Evolutionary conservation across 306 rosid genomes (phyloP).

Genomic region (Lithocarpus polystachyus): DNA sequence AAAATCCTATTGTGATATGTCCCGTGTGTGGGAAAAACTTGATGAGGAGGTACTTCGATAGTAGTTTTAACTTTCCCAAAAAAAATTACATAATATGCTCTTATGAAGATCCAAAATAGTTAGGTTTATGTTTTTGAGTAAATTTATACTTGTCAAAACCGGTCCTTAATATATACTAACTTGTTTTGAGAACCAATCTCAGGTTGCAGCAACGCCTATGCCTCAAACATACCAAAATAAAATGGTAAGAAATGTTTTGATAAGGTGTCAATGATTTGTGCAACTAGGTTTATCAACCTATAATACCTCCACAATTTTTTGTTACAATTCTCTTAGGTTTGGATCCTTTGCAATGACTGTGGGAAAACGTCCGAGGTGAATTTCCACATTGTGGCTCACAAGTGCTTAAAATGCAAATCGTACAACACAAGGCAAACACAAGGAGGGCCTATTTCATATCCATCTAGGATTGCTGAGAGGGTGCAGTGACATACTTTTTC

Average conservation of each 20-base stretch:
- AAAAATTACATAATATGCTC: neutral
- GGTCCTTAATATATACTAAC: neutral
- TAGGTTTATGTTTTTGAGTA: neutral
- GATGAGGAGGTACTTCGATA: conserved; percentile 50
- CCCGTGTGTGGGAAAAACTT: conserved; percentile 57
- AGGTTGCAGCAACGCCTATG: conserved; percentile 43
- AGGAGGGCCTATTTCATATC: conserved; percentile 49
- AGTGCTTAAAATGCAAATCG: conserved; percentile 47
- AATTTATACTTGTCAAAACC: neutral
- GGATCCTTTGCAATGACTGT: conserved; percentile 80
- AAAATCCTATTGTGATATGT: conserved; percentile 72
- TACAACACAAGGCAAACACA: conserved; percentile 56
- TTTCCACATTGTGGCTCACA: conserved; percentile 48
- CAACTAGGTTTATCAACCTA: too few species aligned
- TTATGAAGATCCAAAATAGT: neutral
- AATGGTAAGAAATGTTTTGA: conserved; percentile 24
- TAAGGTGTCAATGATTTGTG: neutral
- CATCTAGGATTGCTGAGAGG: conserved; percentile 37
- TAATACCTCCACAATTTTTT: neutral
- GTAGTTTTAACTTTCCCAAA: neutral
- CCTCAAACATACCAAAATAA: conserved; percentile 42
- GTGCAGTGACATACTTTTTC: conserved; percentile 22
- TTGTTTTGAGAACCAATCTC: neutral
- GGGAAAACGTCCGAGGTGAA: conserved; percentile 53
- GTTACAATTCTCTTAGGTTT: conserved; percentile 38